Evolutionary conservation across 1,284 basidiomycete genomes (phyloP).

Genomic region (Sporisorium reilianum): DNA sequence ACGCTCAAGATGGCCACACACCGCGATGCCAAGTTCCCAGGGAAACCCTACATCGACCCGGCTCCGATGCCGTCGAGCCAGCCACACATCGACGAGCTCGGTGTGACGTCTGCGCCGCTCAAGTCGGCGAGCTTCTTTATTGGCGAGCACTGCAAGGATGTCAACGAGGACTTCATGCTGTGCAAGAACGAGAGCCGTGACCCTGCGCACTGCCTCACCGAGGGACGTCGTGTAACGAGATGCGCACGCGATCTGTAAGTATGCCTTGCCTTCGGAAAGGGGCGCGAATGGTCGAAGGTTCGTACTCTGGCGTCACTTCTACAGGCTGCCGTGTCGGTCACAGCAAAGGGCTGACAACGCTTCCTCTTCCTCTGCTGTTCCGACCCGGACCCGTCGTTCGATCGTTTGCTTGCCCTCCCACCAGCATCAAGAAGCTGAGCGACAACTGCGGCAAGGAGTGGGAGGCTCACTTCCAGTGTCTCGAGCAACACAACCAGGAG

Average conservation of each 20-base stretch:
- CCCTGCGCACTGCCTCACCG: slow-evolving; percentile 93
- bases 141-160: slow-evolving; percentile 93
- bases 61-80: slow-evolving; percentile 59
- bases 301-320: too few relatives aligned
- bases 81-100: slow-evolving; percentile 90
- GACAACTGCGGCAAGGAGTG: slow-evolving; percentile 91
- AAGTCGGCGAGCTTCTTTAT: slow-evolving; percentile 98
- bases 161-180: slow-evolving; percentile 99
- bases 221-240: slow-evolving; percentile 93
- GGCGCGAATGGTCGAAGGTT: neutral
- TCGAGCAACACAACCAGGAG: slow-evolving; percentile 97
- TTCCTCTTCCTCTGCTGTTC: neutral
- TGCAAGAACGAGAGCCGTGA: slow-evolving; percentile 93
- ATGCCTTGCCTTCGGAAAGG: too few relatives aligned
- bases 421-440: slow-evolving; percentile 89
- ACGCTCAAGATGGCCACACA: slow-evolving; percentile 65
- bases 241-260: slow-evolving; percentile 93
- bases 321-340: neutral
- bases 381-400: neutral
- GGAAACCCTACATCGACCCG: slow-evolving; percentile 67
- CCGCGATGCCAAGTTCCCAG: slow-evolving; percentile 66
- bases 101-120: slow-evolving; percentile 89
- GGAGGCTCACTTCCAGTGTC: slow-evolving; percentile 92
- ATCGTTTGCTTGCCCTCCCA: neutral
- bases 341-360: neutral